Evolutionary conservation across 148 eudicot species (phyloP).

Genomic region (Talinum fruticosum): DNA sequence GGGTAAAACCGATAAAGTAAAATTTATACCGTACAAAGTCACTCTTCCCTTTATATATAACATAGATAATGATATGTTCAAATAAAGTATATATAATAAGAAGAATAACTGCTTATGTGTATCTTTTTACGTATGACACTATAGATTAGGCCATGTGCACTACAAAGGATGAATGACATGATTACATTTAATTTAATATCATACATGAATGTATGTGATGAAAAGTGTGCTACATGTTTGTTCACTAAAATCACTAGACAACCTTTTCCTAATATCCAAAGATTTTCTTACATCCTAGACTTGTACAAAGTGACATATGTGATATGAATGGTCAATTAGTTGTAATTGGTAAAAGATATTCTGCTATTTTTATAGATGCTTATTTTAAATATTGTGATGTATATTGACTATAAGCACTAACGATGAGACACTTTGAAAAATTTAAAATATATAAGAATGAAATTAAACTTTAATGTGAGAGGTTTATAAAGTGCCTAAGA

Average conservation of each 20-base stretch:
- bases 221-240: background rate
- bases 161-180: background rate
- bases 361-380: background rate
- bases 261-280: background rate
- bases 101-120: background rate
- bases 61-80: background rate
- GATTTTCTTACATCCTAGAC: background rate
- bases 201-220: background rate
- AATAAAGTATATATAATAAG: background rate
- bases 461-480: background rate
- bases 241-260: background rate
- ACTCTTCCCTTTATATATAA: too few relatives aligned
- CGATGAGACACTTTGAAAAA: background rate
- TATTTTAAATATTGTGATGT: slow-evolving; percentile 14
- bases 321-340: background rate
- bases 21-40: too few relatives aligned
- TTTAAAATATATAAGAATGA: background rate
- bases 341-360: background rate
- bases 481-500: background rate
- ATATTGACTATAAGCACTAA: background rate
- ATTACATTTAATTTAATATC: background rate
- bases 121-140: background rate
- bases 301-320: background rate
- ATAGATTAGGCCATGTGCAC: slow-evolving; percentile 3
- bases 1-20: too few relatives aligned